phyloP scores from a whole-genome alignment of 352 stramenopile genomes.

The Pythium dissotocum region DNA sequence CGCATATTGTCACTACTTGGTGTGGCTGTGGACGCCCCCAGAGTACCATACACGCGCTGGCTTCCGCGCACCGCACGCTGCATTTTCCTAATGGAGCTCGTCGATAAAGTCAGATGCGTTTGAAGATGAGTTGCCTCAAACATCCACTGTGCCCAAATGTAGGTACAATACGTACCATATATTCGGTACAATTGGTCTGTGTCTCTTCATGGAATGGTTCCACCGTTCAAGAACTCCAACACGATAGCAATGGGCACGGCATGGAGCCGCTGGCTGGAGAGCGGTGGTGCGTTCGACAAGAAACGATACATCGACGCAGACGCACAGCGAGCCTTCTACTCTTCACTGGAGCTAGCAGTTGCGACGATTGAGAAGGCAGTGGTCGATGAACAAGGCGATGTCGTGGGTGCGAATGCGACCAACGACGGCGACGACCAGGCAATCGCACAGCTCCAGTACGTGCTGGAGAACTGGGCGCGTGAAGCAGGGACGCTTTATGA shows the following conservation, averaged over 20 bases:
- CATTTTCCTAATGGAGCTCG: conserved; percentile 7
- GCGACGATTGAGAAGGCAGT: conserved; percentile 14
- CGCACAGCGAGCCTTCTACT: conserved; percentile 20
- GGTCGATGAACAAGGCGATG: neutral
- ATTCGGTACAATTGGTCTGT: conserved; percentile 15
- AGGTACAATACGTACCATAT: neutral
- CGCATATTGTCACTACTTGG: neutral
- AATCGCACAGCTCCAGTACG: conserved; percentile 36
- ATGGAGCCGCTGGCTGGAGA: conserved; percentile 29
- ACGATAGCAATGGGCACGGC: conserved; percentile 17
- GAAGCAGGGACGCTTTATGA: conserved; percentile 46
- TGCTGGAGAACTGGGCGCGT: conserved; percentile 53
- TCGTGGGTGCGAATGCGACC: conserved; percentile 9
- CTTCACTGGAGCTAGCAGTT: conserved; percentile 8
- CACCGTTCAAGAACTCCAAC: neutral
- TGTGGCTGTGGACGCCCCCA: neutral
- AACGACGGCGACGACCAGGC: conserved; percentile 17
- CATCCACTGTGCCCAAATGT: neutral
- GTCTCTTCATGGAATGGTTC: conserved; percentile 1
- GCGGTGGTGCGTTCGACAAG: conserved; percentile 24
- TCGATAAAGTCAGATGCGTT: conserved; percentile 10
- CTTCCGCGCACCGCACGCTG: conserved; percentile 1
- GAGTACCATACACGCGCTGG: conserved; percentile 1
- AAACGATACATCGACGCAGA: conserved; percentile 16
- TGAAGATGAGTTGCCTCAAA: conserved; percentile 9